Percentiles rank a stretch among this genome's conserved stretches.
phyloP scores from a whole-genome alignment of 148 eudicot genomes.

The Rhododendron ferrugineum region DNA sequence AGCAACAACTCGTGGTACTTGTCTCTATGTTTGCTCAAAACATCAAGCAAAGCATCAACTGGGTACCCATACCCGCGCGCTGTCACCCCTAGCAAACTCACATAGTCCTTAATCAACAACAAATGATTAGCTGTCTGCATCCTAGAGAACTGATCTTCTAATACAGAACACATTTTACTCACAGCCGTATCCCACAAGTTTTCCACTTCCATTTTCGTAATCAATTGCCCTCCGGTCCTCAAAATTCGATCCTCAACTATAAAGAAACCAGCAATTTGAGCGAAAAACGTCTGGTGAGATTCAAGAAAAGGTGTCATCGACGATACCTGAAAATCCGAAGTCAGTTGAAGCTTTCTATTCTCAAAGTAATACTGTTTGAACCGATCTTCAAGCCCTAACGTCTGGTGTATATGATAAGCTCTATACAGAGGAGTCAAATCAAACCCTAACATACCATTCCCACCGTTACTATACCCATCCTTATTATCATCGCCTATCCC shows the following conservation, averaged over 20 bases:
- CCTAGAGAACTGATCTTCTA: constrained; percentile 96
- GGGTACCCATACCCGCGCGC: constrained; percentile 82
- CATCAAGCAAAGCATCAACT: constrained; percentile 86
- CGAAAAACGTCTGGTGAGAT: constrained; percentile 92
- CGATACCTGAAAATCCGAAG: constrained; percentile 94
- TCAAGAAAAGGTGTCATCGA: constrained; percentile 93
- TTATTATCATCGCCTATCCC: constrained; percentile 32
- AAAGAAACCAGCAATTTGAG: constrained; percentile 95
- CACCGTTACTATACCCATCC: constrained; percentile 22
- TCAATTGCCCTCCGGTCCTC: constrained; percentile 92
- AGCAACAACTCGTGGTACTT: constrained; percentile 89
- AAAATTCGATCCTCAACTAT: constrained; percentile 86
- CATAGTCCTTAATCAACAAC: constrained; percentile 93
- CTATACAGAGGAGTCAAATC: constrained; percentile 83
- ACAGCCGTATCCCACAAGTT: constrained; percentile 96
- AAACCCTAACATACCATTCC: constrained; percentile 40
- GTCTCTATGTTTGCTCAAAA: constrained; percentile 93
- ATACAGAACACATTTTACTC: constrained; percentile 88
- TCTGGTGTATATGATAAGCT: constrained; percentile 81
- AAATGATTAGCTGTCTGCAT: constrained; percentile 97
- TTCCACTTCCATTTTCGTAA: constrained; percentile 91
- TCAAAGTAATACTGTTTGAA: constrained; percentile 85
- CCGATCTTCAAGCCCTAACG: constrained; percentile 67
- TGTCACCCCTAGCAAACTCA: constrained; percentile 88
- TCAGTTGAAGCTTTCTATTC: constrained; percentile 83